These are phyloP conservation scores for Diaporthe caulivora DNA, from an alignment of 2,329 filamentous ascomycete genomes.

Conservation along the genomic window DNA sequence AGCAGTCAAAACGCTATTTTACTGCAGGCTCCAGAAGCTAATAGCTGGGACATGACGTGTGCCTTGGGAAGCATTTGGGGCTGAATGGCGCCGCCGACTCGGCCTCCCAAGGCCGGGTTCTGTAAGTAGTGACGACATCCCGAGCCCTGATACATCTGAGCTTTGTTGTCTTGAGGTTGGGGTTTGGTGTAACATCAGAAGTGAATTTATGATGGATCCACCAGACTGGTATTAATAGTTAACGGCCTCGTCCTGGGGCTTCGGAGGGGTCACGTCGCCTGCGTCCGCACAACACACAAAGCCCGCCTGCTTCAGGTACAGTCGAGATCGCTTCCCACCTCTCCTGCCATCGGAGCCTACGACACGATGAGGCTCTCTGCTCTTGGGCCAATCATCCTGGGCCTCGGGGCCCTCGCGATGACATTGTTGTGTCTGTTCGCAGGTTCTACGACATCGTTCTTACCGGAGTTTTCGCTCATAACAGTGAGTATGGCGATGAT, in stretches of 20 bases:
- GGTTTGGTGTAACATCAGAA: neutral
- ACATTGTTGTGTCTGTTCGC: conserved; percentile 30
- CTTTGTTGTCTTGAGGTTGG: neutral
- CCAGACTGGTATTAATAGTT: neutral
- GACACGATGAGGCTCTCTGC: conserved; percentile 34
- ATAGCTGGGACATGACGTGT: conserved; percentile 17
- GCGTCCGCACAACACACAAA: neutral
- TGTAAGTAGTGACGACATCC: conserved; percentile 23
- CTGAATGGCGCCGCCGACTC: neutral
- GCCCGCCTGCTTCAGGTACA: neutral
- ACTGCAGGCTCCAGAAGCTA: neutral
- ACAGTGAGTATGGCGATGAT: conserved; percentile 1
- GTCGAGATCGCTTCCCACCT: neutral
- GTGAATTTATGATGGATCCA: neutral
- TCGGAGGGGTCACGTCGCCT: no score
- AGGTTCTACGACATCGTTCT: conserved; percentile 25
- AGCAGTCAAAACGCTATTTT: neutral
- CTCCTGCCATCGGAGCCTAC: neutral
- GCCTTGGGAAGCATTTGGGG: neutral
- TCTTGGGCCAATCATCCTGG: conserved; percentile 6
- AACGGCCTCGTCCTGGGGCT: neutral
- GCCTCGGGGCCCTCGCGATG: conserved; percentile 20
- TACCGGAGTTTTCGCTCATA: conserved; percentile 25
- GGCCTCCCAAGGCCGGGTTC: conserved; percentile 2
- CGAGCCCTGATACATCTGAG: neutral